Base-by-base conservation (phyloP, 2,329 filamentous ascomycete genomes). In the Penicillium sp. region DNA sequence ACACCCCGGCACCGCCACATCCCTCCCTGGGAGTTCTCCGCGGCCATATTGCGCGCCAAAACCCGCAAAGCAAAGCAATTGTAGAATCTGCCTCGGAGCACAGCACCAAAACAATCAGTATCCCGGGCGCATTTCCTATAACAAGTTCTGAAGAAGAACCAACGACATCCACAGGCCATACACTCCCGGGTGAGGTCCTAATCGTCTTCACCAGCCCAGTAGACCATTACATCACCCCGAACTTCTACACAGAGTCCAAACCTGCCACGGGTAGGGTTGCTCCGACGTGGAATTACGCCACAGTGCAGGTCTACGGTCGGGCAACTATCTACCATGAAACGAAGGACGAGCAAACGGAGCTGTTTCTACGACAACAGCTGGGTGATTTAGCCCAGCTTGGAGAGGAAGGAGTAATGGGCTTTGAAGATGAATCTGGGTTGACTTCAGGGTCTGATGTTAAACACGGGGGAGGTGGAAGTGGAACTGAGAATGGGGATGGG, bases 261-360 rank as follows among this genome's bases (percentile, higher is more conserved):
- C 86, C 86, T 0, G 68, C 66, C 0, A 86, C 82, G 0, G 86
- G 81, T 12, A 89, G 89, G 63, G 86, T 89, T 0, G 87, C 88
- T 6, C 86, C 86, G 0, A 90, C 87, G 0, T 89, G 87, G 87
- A 86, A 90, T 70, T 90, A 89, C 64, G 78, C 84, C 0, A 85
- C 86, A 0, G 86, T 81, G 12, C 63, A 67, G 23, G 64, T 66
- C 15, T 67, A 67, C 29, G 64, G 65, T 4, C 61, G 58, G 1
- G 60, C 58, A 21, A 48, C 35, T 3, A 51, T 67, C 15, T 59
- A 58, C 36, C 58, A 62, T 31, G 54, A 60, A 17, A 21, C 50
- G 0, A 53, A 42, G n/a, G 49, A 43, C 4, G 38, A 41, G 25
- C 21, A 29, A 3, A 60, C 58, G 2, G 62, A 57, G 4, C 10